Base-by-base conservation (phyloP, 352 stramenopile species). In the Phytophthora idaei region DNA sequence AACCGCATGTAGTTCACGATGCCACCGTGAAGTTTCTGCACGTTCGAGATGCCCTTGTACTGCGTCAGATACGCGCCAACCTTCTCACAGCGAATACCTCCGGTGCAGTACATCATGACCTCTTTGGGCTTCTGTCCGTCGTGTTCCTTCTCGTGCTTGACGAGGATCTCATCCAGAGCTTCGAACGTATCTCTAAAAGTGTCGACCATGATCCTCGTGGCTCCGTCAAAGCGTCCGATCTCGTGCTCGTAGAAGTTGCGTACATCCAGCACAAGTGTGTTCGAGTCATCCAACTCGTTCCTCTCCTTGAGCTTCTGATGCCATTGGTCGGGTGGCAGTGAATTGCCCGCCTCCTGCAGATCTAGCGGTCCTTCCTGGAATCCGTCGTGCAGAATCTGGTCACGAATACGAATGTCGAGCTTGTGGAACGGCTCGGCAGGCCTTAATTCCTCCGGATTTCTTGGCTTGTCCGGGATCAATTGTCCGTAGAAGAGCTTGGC, bases 331-430 rank as follows among this genome's bases (percentile, higher is more conserved):
- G 60, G 55, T 6, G 46, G 36, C 54, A 64, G 25, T 8, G 55
- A 52, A 34, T 51, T 4, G 0, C 56, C 41, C 0, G 47, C 55
- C 17, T 74, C 45, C 47, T 79, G 55, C 14, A 79, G 49, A 51
- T 76, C 52, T 6, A 79, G 48, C 11, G 42, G 1, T 42, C 67
- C 71, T 57, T 52, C 21, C 11, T 60, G 67, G 56, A 89, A 86
- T 31, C 92, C 96, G 74, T 98, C 96, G 12, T 92, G 86, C 14
- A 98, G 84, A 50, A 99, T 90, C 62, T 98, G 90, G 10, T 75
- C 45, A 4, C 94, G 87, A 7, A 97, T 90, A 34, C 94, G 82
- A 49, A 99, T 78, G 60, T 98, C 90, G 29, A 99, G 21, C 67
- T 74, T 94, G 64, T 70, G 73, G 74, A 85, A 97, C 17, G 69